These are phyloP conservation scores for Lactarius hengduanensis DNA, from an alignment of 768 basidiomycete genomes.

Conservation along the genomic window DNA sequence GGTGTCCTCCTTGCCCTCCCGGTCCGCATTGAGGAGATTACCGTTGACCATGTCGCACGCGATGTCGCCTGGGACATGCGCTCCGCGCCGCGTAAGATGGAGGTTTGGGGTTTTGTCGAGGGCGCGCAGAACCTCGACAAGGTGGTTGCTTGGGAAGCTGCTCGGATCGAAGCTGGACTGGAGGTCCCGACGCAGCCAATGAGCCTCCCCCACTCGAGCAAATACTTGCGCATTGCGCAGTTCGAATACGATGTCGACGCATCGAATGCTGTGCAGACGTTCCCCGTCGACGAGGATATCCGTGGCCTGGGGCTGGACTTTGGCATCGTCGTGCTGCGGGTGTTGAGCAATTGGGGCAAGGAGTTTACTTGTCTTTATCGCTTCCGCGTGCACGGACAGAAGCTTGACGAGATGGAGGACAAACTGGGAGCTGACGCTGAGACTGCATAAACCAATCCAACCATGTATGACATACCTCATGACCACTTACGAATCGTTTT, in stretches of 20 bases:
- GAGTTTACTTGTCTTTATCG: constrained; percentile 90
- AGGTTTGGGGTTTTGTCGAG: constrained; percentile 89
- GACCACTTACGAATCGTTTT: constrained; percentile 10
- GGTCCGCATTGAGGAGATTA: constrained; percentile 62
- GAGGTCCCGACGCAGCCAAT: constrained; percentile 34
- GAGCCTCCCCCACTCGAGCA: constrained; percentile 33
- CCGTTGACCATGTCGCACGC: constrained; percentile 82
- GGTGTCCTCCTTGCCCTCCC: constrained; percentile 73
- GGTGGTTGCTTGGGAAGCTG: constrained; percentile 52
- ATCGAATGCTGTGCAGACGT: constrained; percentile 47
- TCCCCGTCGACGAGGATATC: constrained; percentile 53
- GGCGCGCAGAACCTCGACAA: constrained; percentile 67
- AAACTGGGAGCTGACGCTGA: background rate
- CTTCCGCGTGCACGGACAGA: constrained; percentile 73
- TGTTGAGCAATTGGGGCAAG: constrained; percentile 87
- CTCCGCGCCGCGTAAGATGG: constrained; percentile 82
- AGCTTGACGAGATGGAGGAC: constrained; percentile 32
- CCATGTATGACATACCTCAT: constrained; percentile 8
- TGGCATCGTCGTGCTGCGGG: constrained; percentile 74
- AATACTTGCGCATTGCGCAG: constrained; percentile 44
- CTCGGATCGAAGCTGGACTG: constrained; percentile 30
- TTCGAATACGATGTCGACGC: constrained; percentile 49
- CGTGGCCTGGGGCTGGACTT: constrained; percentile 74
- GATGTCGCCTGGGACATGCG: constrained; percentile 81
- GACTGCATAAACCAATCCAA: constrained; percentile 13